phyloP scores from a whole-genome alignment of 1,139 yeast species.

The Suhomyces kunorum region DNA sequence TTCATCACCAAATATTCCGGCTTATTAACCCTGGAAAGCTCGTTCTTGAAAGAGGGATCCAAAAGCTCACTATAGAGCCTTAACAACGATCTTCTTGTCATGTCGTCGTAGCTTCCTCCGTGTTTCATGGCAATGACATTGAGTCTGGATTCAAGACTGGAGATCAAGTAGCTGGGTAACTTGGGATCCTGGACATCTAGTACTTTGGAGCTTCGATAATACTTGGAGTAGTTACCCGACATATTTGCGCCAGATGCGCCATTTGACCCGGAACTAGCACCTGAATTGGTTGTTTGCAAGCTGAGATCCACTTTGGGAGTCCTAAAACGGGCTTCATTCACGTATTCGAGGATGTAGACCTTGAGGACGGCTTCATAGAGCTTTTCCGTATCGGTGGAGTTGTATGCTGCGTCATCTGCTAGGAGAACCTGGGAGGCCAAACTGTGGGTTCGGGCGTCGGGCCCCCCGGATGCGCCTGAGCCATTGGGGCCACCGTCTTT shows the following conservation, averaged over 20 bases:
- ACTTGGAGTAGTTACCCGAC: conserved; percentile 17
- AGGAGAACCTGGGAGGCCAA: conserved; percentile 28
- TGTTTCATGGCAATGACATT: conserved; percentile 55
- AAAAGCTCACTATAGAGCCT: conserved; percentile 64
- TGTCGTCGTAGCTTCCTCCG: conserved; percentile 39
- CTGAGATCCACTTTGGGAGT: conserved; percentile 31
- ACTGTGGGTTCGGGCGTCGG: conserved; percentile 21
- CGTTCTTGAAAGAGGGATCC: conserved; percentile 48
- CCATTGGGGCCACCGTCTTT: conserved; percentile 7
- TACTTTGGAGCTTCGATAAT: conserved; percentile 18
- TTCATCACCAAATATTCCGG: conserved; percentile 67
- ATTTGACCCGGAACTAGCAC: conserved; percentile 10
- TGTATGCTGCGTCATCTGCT: conserved; percentile 24
- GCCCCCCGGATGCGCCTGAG: not conserved
- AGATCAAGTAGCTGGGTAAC: conserved; percentile 51
- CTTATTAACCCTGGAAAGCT: conserved; percentile 42
- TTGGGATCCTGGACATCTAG: conserved; percentile 22
- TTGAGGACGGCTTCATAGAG: conserved; percentile 49
- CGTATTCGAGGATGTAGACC: conserved; percentile 54
- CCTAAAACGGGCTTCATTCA: conserved; percentile 59
- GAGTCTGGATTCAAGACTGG: conserved; percentile 50
- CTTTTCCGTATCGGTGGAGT: conserved; percentile 27
- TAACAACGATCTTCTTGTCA: conserved; percentile 48
- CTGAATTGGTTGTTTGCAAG: conserved; percentile 6
- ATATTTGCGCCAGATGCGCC: conserved; percentile 9